Conservation (phyloP, 2,329 filamentous ascomycete genomes). For the Penicillium sp. region DNA sequence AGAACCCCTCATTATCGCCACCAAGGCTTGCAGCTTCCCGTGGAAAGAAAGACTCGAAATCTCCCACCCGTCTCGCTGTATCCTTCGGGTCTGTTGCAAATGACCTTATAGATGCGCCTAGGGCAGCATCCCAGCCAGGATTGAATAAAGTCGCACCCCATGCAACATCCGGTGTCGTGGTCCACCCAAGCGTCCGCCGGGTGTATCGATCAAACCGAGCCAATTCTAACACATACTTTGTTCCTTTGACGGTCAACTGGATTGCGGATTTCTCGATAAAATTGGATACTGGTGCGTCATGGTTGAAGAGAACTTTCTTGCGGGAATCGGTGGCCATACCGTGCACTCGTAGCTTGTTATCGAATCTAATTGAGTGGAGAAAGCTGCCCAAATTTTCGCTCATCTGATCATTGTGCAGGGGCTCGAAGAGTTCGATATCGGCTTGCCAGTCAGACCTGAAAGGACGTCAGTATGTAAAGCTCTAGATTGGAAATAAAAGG, state of each 20-base stretch:
- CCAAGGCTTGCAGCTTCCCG: no score
- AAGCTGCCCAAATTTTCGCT: constrained; percentile 17
- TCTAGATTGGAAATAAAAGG: not conserved
- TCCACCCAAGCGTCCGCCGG: not conserved
- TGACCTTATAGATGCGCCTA: constrained; percentile 19
- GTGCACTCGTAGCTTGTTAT: not conserved
- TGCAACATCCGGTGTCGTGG: constrained; percentile 21
- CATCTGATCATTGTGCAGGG: constrained; percentile 27
- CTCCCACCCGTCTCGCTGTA: not conserved
- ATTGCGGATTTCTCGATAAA: constrained; percentile 43
- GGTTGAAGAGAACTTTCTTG: constrained; percentile 33
- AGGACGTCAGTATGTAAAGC: not conserved
- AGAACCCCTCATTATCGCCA: not conserved
- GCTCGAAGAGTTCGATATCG: constrained; percentile 41
- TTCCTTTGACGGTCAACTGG: constrained; percentile 40
- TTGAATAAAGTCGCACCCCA: constrained; percentile 43
- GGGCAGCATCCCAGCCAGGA: constrained; percentile 42
- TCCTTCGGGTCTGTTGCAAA: not conserved
- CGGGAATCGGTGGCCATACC: constrained; percentile 25
- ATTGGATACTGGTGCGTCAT: constrained; percentile 26
- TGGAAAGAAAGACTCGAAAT: not conserved
- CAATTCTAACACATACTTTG: constrained; percentile 45
- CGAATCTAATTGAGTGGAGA: constrained; percentile 5
- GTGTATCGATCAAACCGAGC: constrained; percentile 43
- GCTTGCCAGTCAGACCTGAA: constrained; percentile 43